phyloP scores from a whole-genome alignment of 2,329 filamentous ascomycete species.

The Arthrobotrys sphaeroides region DNA sequence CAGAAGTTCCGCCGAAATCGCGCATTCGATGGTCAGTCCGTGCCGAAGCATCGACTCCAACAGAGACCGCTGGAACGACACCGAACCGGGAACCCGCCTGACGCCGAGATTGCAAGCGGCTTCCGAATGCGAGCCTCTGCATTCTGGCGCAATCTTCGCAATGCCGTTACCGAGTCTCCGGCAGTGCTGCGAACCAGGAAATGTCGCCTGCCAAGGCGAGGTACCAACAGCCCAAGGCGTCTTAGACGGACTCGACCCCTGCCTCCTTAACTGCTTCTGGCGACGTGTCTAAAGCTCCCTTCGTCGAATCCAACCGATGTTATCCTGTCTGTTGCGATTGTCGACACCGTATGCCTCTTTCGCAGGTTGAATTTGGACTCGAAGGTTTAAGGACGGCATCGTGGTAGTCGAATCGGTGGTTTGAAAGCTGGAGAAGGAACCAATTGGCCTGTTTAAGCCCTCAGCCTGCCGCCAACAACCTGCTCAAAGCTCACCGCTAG shows the following conservation, averaged over 20 bases:
- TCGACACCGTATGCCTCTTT: constrained; percentile 2
- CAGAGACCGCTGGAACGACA: neutral
- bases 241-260: constrained; percentile 16
- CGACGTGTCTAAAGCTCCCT: constrained; percentile 46
- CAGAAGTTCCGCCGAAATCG: neutral
- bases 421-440: neutral
- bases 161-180: neutral
- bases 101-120: neutral
- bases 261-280: constrained; percentile 40
- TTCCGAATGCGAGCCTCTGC: neutral
- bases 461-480: constrained; percentile 5
- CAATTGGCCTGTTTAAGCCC: neutral
- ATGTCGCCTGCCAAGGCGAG: constrained; percentile 3
- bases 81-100: neutral
- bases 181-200: neutral
- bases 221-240: constrained; percentile 6
- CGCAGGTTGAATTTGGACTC: neutral
- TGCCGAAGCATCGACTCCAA: no score
- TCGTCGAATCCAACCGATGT: constrained; percentile 11
- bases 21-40: no score
- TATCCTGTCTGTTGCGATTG: neutral
- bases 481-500: neutral
- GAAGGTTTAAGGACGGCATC: neutral
- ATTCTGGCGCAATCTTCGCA: neutral
- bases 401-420: neutral